Percentiles rank a stretch among this genome's conserved stretches.
phyloP scores from a whole-genome alignment of 306 rosid genomes.

The Corylus heterophylla region DNA sequence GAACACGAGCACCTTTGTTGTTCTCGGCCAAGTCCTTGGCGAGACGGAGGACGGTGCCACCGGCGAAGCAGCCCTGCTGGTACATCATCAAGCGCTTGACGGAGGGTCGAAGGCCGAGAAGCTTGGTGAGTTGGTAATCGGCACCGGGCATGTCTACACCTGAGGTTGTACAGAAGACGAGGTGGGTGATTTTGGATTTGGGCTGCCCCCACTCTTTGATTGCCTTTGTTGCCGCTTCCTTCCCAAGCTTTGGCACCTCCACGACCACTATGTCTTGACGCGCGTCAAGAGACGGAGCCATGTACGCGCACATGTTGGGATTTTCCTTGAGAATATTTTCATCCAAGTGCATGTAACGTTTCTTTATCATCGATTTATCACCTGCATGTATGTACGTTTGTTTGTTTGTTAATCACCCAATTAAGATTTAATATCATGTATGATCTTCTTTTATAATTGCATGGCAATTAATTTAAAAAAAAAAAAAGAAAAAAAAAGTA shows the following conservation, averaged over 20 bases:
- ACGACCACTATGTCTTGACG: slow-evolving; percentile 62
- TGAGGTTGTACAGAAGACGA: slow-evolving; percentile 63
- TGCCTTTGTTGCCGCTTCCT: slow-evolving; percentile 54
- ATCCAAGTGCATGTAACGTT: slow-evolving; percentile 53
- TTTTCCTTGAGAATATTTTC: slow-evolving; percentile 53
- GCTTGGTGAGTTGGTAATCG: slow-evolving; percentile 60
- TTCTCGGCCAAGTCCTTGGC: slow-evolving; percentile 67
- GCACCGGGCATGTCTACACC: slow-evolving; percentile 73
- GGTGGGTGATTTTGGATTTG: slow-evolving; percentile 59
- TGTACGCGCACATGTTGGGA: slow-evolving; percentile 47
- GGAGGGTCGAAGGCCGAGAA: slow-evolving; percentile 57
- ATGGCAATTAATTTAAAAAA: too few species aligned
- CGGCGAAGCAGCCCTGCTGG: slow-evolving; percentile 69
- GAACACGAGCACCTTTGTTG: slow-evolving; percentile 53
- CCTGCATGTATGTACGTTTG: slow-evolving; percentile 25
- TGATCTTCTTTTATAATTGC: too few species aligned
- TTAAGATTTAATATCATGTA: too few species aligned
- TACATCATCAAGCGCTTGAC: slow-evolving; percentile 68
- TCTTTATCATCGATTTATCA: slow-evolving; percentile 61
- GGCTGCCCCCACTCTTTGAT: slow-evolving; percentile 75
- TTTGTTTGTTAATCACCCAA: too few species aligned
- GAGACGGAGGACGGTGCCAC: slow-evolving; percentile 64
- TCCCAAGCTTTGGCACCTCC: slow-evolving; percentile 59
- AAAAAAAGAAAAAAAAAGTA: too few species aligned
- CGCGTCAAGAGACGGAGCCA: slow-evolving; percentile 61